Base-by-base conservation (phyloP, 1,284 basidiomycete genomes). In the Papiliotrema nemorosa region DNA sequence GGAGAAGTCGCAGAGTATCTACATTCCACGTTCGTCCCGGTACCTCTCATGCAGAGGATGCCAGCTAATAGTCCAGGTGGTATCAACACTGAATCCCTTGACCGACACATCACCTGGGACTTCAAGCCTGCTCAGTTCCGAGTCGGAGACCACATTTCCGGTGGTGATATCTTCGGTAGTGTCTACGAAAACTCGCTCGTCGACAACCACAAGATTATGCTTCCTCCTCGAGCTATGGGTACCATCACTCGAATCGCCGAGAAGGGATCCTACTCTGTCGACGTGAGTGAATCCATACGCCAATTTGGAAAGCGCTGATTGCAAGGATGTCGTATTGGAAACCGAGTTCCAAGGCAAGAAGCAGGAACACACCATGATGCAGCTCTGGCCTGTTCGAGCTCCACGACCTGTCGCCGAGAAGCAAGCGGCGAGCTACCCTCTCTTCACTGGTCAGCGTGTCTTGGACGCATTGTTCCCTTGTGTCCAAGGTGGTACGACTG, bases 141-240 rank as follows among this genome's bases (percentile, higher is more conserved):
- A 76, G 82, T 92, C 58, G 96, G 96, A 50, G 94, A 98, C 77
- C 96, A 98, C 76, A 86, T 98, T 66, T 86, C 90, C 44, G 94
- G 94, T 40, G 96, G 94, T 57, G 93, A 97, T 72, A 87, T 98
- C 63, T 99, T 92, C 63, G 94, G 96, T 58, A 79, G 81, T 50
- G 93, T 98, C 18, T 97, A 89, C 72, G 94, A 99, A 77, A 99
- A 98, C 78, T 94, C 96, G 22, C 81, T 99, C 14, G 85, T 99
- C 55, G 82, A 91, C 74, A 87, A 92, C 73, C 94, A 99, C 79
- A 97, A 96, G 79, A 88, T 97, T 70, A 93, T 97, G 88, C 80
- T 99, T 44, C 81, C 86, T 29, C 94, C 94, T 10, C 85, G 92
- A 41, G 90, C 91, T 16, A 84, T 96, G 72, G 94, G 94, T 58